These are phyloP conservation scores for Mycena belliarum DNA, from an alignment of 768 basidiomycete genomes.

Conservation along the genomic window DNA sequence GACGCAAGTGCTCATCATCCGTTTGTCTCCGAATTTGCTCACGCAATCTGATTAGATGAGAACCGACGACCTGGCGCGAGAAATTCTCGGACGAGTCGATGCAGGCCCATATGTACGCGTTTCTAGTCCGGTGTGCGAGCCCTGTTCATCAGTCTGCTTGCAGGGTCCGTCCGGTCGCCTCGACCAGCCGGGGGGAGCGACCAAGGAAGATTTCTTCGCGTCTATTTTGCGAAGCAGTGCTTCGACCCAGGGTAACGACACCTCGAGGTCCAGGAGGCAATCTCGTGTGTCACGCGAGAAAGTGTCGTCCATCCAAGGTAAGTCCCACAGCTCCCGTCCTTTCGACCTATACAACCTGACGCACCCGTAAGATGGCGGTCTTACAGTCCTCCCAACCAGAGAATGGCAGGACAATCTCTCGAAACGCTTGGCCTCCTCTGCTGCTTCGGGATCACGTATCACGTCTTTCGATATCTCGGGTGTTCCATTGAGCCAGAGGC, in stretches of 20 bases:
- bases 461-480: conserved; percentile 30
- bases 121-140: not conserved
- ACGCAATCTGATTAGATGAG: conserved; percentile 36
- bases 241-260: conserved; percentile 51
- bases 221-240: conserved; percentile 67
- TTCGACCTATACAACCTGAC: not conserved
- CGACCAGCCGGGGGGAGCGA: conserved; percentile 59
- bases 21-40: not conserved
- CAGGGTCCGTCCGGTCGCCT: conserved; percentile 73
- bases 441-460: conserved; percentile 24
- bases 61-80: conserved; percentile 73
- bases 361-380: conserved; percentile 48
- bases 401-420: conserved; percentile 82
- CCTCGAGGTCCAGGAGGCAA: conserved; percentile 65
- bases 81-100: conserved; percentile 77
- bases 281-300: conserved; percentile 79
- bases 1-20: conserved; percentile 33
- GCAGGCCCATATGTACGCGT: conserved; percentile 72
- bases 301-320: conserved; percentile 70
- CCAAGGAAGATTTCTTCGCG: conserved; percentile 79
- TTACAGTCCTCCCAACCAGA: conserved; percentile 64
- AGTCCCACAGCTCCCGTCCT: conserved; percentile 8
- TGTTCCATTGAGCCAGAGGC: conserved; percentile 44
- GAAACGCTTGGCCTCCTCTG: conserved; percentile 45
- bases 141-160: conserved; percentile 12